These are phyloP conservation scores for Geotrichum siamense DNA, from an alignment of 1,139 yeast genomes.

Conservation along the genomic window DNA sequence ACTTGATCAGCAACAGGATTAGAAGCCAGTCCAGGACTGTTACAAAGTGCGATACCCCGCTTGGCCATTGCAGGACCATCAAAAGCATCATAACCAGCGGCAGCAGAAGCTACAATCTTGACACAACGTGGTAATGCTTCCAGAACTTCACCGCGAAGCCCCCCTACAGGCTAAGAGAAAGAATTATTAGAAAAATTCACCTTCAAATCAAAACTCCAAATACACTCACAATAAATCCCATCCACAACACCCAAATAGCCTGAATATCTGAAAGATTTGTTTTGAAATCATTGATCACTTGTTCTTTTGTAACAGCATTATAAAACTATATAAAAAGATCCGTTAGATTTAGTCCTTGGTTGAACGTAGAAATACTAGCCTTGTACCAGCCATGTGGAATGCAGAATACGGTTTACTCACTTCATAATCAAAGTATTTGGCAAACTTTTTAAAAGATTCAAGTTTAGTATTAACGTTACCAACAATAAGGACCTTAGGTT, in stretches of 20 bases:
- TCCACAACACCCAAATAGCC: conserved; percentile 25
- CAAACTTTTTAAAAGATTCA: conserved; percentile 7
- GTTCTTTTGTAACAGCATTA: conserved; percentile 20
- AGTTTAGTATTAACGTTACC: conserved; percentile 12
- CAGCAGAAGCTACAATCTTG: conserved; percentile 54
- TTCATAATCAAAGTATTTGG: conserved; percentile 10
- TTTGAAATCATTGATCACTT: conserved; percentile 21
- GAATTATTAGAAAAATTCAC: neutral
- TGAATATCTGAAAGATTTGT: conserved; percentile 20
- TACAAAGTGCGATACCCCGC: conserved; percentile 50
- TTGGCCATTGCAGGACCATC: conserved; percentile 42
- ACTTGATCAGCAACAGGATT: conserved; percentile 74
- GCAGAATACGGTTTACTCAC: conserved; percentile 1
- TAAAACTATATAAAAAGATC: conserved; percentile 12
- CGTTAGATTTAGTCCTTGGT: neutral
- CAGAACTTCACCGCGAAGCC: conserved; percentile 38
- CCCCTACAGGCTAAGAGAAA: conserved; percentile 22
- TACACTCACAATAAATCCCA: conserved; percentile 22
- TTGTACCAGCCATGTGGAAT: neutral
- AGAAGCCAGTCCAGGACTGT: conserved; percentile 48
- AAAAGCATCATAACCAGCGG: conserved; percentile 64
- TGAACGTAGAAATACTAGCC: no score
- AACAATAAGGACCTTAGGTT: conserved; percentile 14
- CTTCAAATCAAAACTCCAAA: neutral
- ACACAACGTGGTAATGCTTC: conserved; percentile 47